Conservation (phyloP, 306 rosid genomes). For the Medicago arabica region DNA sequence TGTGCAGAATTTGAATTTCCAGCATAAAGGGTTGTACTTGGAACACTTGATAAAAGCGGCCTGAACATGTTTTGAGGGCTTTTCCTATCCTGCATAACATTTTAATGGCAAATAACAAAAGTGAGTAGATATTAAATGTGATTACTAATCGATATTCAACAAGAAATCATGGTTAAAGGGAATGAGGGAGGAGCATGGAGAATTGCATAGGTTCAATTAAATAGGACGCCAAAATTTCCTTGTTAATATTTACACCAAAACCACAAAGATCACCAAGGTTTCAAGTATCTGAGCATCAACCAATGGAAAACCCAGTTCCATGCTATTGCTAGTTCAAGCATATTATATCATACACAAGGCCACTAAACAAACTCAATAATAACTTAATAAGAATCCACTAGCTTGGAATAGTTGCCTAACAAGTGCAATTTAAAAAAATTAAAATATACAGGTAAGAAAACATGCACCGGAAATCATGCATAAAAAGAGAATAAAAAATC, state of each 20-base stretch:
- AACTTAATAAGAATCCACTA: conserved; percentile 9
- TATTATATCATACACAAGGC: background rate
- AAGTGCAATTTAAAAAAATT: conserved; percentile 8
- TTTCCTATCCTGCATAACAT: conserved; percentile 71
- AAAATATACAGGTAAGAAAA: conserved; percentile 2
- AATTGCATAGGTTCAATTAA: conserved; percentile 12
- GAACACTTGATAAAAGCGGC: conserved; percentile 92
- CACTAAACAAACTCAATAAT: conserved; percentile 23
- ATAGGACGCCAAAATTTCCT: background rate
- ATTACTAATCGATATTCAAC: conserved; percentile 11
- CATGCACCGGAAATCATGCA: conserved; percentile 25
- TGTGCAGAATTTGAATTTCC: conserved; percentile 72
- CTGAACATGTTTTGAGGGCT: conserved; percentile 87
- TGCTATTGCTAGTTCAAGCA: conserved; percentile 11
- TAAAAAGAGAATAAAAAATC: background rate
- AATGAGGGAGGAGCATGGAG: background rate
- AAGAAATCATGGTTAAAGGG: conserved; percentile 5
- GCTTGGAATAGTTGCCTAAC: conserved; percentile 10
- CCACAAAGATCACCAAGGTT: conserved; percentile 15
- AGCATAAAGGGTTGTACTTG: conserved; percentile 72
- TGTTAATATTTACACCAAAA: conserved; percentile 2
- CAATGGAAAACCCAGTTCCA: conserved; percentile 1
- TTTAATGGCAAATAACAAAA: conserved; percentile 36
- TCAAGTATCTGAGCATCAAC: conserved; percentile 26
- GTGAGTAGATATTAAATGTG: conserved; percentile 9